phyloP scores from a whole-genome alignment of 2,329 filamentous ascomycete genomes.

The Phaeoacremonium minimum region DNA sequence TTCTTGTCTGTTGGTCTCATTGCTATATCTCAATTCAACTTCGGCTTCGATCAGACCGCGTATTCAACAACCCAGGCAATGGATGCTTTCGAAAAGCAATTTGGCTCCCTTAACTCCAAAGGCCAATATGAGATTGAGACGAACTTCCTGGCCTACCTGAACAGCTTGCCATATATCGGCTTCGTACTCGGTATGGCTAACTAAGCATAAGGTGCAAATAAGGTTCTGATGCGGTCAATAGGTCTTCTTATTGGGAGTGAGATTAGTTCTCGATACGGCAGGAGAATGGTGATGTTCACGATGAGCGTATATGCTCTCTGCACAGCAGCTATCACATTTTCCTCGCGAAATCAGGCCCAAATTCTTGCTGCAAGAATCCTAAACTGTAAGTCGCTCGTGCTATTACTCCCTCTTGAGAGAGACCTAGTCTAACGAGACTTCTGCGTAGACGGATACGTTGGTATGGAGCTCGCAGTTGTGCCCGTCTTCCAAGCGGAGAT shows the following conservation, averaged over 20 bases:
- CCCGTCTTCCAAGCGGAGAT: constrained; percentile 16
- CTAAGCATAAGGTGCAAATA: too few species aligned
- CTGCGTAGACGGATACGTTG: constrained; percentile 13
- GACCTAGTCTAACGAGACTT: too few species aligned
- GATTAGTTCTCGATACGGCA: constrained; percentile 13
- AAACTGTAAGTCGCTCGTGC: too few species aligned
- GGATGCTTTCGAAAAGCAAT: constrained; percentile 9
- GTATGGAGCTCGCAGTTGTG: constrained; percentile 13
- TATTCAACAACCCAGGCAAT: not conserved
- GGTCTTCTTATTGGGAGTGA: constrained; percentile 10
- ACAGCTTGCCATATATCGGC: constrained; percentile 13
- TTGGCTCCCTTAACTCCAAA: constrained; percentile 9
- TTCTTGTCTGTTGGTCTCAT: too few species aligned
- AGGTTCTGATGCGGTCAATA: too few species aligned
- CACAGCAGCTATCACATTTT: constrained; percentile 9
- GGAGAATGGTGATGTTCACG: constrained; percentile 9
- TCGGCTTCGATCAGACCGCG: not conserved
- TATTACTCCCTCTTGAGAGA: too few species aligned
- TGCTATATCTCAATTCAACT: not conserved
- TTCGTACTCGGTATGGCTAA: too few species aligned
- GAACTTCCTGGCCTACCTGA: constrained; percentile 14
- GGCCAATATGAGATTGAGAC: constrained; percentile 9
- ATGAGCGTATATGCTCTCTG: constrained; percentile 12
- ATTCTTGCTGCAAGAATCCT: constrained; percentile 13
- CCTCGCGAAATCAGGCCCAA: constrained; percentile 8